A percentile compares a stretch with the other conserved stretches of the same genome.
Evolutionary conservation across 1,284 basidiomycete species (phyloP).

Genomic region (Gymnopus androsaceus): DNA sequence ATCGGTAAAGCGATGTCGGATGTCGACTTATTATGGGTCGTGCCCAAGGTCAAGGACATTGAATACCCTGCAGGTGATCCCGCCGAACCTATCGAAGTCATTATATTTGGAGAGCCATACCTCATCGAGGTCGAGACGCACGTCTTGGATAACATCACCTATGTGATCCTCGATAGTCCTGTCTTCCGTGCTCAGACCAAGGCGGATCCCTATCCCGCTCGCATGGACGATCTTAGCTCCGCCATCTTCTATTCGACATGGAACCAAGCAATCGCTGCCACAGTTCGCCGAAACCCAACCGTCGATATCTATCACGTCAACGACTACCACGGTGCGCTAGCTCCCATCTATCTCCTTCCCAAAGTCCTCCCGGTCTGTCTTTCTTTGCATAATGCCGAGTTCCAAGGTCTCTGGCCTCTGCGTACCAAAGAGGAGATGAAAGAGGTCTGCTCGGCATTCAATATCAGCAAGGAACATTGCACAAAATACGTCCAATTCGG

Average conservation of each 20-base stretch:
- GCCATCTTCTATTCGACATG: slow-evolving; percentile 97
- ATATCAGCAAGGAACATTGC: slow-evolving; percentile 92
- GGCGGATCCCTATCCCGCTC: slow-evolving; percentile 89
- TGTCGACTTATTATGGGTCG: slow-evolving; percentile 89
- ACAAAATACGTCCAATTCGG: slow-evolving; percentile 96
- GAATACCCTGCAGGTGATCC: slow-evolving; percentile 91
- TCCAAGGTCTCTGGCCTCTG: slow-evolving; percentile 93
- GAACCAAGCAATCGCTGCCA: slow-evolving; percentile 93
- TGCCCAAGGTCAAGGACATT: slow-evolving; percentile 91
- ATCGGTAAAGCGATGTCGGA: slow-evolving; percentile 98
- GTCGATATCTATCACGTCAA: slow-evolving; percentile 90
- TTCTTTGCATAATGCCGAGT: slow-evolving; percentile 95
- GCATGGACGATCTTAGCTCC: slow-evolving; percentile 93
- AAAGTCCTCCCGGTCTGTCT: slow-evolving; percentile 87
- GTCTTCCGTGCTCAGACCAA: slow-evolving; percentile 96
- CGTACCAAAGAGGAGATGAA: slow-evolving; percentile 97
- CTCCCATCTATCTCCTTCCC: slow-evolving; percentile 86
- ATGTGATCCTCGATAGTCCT: slow-evolving; percentile 88
- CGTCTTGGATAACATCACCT: slow-evolving; percentile 90
- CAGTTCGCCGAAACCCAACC: slow-evolving; percentile 79
- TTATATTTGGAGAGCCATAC: slow-evolving; percentile 93
- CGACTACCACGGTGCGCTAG: slow-evolving; percentile 91
- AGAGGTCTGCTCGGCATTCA: slow-evolving; percentile 95
- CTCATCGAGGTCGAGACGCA: slow-evolving; percentile 94
- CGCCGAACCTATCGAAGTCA: slow-evolving; percentile 89